These are phyloP conservation scores for Trebouxia gelatinosa DNA, from an alignment of 163 green algal species.

Conservation along the genomic window DNA sequence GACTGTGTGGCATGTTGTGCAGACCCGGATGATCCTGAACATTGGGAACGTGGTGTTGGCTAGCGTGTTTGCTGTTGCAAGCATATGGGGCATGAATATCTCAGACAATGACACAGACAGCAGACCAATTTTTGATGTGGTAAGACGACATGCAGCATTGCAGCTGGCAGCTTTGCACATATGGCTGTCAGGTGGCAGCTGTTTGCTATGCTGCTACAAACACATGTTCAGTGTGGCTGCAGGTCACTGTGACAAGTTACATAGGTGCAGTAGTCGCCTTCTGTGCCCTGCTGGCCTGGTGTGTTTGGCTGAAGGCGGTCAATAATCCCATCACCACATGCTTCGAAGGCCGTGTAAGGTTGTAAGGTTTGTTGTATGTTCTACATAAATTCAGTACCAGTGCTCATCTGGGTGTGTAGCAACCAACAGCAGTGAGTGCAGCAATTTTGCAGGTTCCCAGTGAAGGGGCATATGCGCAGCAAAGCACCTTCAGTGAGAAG, in stretches of 20 bases:
- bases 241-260: slow-evolving; percentile 12
- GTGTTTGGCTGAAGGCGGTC: slow-evolving; percentile 7
- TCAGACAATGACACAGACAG: neutral
- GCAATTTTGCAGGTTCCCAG: too few species aligned
- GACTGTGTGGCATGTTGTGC: too few species aligned
- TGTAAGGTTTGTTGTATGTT: too few species aligned
- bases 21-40: slow-evolving; percentile 26
- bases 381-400: too few species aligned
- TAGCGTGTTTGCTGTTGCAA: slow-evolving; percentile 12
- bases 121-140: neutral
- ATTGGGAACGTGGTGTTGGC: neutral
- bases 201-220: neutral
- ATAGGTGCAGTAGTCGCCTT: neutral
- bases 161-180: neutral
- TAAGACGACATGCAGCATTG: neutral
- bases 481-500: too few species aligned
- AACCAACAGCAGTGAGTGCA: neutral
- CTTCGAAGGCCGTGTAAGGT: neutral
- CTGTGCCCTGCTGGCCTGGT: slow-evolving; percentile 7
- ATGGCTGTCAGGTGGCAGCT: neutral
- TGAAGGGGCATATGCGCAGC: too few species aligned
- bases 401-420: neutral
- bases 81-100: slow-evolving; percentile 26
- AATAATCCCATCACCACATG: slow-evolving; percentile 1
- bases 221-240: neutral